These are phyloP conservation scores for Nigrospora osmanthi DNA, from an alignment of 2,329 filamentous ascomycete genomes.

Conservation along the genomic window DNA sequence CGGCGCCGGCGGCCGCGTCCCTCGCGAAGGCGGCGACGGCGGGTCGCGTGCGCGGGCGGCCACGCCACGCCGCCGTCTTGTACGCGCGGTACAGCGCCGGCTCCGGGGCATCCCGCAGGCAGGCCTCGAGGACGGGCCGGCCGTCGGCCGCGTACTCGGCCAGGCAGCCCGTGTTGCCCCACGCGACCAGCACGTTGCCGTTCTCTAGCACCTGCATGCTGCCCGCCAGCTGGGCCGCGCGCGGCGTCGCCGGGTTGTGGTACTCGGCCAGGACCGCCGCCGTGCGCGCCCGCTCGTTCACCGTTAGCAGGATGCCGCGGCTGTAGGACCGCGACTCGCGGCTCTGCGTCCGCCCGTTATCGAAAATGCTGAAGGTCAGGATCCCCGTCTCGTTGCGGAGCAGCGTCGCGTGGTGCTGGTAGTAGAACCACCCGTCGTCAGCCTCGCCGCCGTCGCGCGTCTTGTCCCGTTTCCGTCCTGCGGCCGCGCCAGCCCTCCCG, in stretches of 20 bases:
- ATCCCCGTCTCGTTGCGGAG: conserved; percentile 20
- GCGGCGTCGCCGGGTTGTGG: conserved; percentile 27
- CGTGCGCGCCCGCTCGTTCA: conserved; percentile 24
- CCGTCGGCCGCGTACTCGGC: conserved; percentile 18
- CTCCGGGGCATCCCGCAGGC: conserved; percentile 11
- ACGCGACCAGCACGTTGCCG: conserved; percentile 33
- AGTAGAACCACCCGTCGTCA: conserved; percentile 34
- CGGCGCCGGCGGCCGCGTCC: neutral
- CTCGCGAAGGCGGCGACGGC: conserved; percentile 11
- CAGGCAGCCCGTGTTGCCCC: conserved; percentile 22
- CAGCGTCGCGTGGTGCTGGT: conserved; percentile 44
- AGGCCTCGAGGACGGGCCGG: conserved; percentile 10
- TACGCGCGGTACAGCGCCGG: conserved; percentile 18
- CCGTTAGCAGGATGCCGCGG: conserved; percentile 22
- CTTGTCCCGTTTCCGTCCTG: no score
- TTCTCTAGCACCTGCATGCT: conserved; percentile 33
- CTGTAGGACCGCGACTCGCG: conserved; percentile 12
- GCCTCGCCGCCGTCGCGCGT: conserved; percentile 22
- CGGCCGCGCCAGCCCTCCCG: no score
- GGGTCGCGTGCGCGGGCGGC: conserved; percentile 11
- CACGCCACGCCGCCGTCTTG: conserved; percentile 16
- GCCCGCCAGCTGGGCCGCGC: conserved; percentile 30
- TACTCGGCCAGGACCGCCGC: conserved; percentile 26
- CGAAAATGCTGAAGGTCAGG: conserved; percentile 27
- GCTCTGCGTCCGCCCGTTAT: conserved; percentile 32